phyloP scores from a whole-genome alignment of 768 basidiomycete species.

The Termitomyces sp. region DNA sequence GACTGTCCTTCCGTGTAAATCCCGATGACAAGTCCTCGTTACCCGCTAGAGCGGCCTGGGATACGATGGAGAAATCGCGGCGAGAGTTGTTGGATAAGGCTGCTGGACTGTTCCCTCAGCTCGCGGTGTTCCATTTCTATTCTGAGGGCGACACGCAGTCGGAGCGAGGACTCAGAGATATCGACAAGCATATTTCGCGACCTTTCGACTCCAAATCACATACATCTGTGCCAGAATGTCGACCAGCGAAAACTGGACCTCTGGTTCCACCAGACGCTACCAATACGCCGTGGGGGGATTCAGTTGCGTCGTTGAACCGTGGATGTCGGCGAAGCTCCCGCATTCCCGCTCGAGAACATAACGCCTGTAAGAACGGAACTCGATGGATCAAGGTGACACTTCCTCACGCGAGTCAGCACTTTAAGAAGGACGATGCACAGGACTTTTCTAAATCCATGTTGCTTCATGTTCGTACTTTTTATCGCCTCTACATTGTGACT shows the following conservation, averaged over 20 bases:
- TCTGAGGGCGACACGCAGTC: background rate
- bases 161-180: background rate
- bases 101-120: background rate
- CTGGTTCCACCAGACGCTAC: background rate
- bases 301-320: background rate
- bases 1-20: background rate
- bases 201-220: background rate
- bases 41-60: conserved; percentile 1
- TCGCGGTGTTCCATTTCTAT: conserved; percentile 9
- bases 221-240: background rate
- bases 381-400: background rate
- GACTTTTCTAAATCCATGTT: background rate
- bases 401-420: background rate
- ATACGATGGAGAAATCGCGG: conserved; percentile 1
- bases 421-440: background rate
- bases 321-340: background rate
- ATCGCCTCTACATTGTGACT: background rate
- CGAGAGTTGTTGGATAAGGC: background rate
- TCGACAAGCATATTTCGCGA: background rate
- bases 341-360: background rate
- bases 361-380: background rate
- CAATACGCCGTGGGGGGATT: background rate
- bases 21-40: background rate
- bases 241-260: background rate
- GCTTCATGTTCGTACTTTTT: background rate